phyloP scores from a whole-genome alignment of 2,329 filamentous ascomycete species.

The Fusarium denticulatum region DNA sequence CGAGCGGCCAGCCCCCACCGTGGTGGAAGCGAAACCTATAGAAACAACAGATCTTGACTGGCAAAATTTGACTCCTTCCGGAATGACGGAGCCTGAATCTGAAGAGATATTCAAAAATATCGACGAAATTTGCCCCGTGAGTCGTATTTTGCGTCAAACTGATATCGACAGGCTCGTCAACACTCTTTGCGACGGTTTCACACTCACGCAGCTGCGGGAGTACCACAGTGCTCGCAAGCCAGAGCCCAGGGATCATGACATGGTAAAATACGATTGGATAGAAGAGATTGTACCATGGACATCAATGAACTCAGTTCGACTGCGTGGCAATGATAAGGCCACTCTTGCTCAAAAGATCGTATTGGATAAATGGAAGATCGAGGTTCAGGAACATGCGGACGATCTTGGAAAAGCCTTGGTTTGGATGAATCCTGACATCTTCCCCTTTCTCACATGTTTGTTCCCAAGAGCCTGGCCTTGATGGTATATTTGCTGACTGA shows the following conservation, averaged over 20 bases:
- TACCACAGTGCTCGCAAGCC: conserved; percentile 50
- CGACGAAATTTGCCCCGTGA: conserved; percentile 59
- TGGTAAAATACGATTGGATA: conserved; percentile 55
- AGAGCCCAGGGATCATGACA: background rate
- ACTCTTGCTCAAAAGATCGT: conserved; percentile 56
- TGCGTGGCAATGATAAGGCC: conserved; percentile 51
- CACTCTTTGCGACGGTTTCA: conserved; percentile 58
- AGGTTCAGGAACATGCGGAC: conserved; percentile 56
- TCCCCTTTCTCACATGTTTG: conserved; percentile 58
- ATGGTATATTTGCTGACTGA: background rate
- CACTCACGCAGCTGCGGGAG: conserved; percentile 53
- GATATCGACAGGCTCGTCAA: conserved; percentile 56
- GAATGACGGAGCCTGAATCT: conserved; percentile 38
- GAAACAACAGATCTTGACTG: conserved; percentile 43
- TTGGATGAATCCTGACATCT: conserved; percentile 52
- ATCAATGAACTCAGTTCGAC: conserved; percentile 23
- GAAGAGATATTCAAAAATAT: conserved; percentile 58
- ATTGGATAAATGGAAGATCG: conserved; percentile 61
- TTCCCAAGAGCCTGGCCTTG: conserved; percentile 5
- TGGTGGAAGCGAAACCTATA: conserved; percentile 32
- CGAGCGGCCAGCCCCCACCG: conserved; percentile 19
- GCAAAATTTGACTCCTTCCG: conserved; percentile 44
- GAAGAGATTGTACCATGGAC: conserved; percentile 53
- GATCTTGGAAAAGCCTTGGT: conserved; percentile 55
- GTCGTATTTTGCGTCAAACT: conserved; percentile 49